Base-by-base conservation (phyloP, 2,329 filamentous ascomycete genomes). In the Penicillium sp. region DNA sequence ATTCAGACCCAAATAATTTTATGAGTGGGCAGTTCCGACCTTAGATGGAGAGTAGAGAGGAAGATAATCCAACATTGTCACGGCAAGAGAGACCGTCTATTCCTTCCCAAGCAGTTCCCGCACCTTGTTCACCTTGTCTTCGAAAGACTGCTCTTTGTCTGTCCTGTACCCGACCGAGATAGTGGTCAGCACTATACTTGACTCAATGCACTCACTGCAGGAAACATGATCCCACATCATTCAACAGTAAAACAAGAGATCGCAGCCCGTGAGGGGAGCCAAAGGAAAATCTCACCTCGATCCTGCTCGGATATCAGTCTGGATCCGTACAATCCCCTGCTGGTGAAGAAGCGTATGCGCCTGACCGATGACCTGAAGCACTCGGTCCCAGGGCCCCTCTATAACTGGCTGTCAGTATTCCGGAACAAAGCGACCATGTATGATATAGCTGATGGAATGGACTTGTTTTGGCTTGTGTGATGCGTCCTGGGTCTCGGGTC, bases 351-450 rank as follows among this genome's bases (percentile, higher is more conserved):
- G 72, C 0, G 78, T 77, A 69, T 94, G 89, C 3, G 86, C 87
- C 69, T 91, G 86, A n/a, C 89, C 89, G 52, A 94, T 86, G 18
- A 90, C 76, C 40, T 72, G 75, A 77, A 94, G 89, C 43, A 94
- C 89, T 20, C 86, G 80, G 51, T 94, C 86, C 91, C 93, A 97
- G 27, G 81, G 78, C 2, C 91, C 93, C 72, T 97, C 91, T 94
- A 54, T 47, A 42, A 13, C 15, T 15, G 13, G 28, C 21, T 6
- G 23, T 36, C 10, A 18, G n/a, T 4, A 27, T n/a, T 6, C 5
- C 11, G 11, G 25, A n/a, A n/a, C n/a, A n/a, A n/a, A n/a, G n/a
- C n/a, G n/a, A n/a, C n/a, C n/a, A n/a, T n/a, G n/a, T n/a, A n/a
- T n/a, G n/a, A n/a, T n/a, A n/a, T n/a, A n/a, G n/a, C n/a, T n/a